Evolutionary conservation across 139 green algal genomes (phyloP), one percentile per base, ranked within the genome.

Genomic region (Chlorella ohadii): DNA sequence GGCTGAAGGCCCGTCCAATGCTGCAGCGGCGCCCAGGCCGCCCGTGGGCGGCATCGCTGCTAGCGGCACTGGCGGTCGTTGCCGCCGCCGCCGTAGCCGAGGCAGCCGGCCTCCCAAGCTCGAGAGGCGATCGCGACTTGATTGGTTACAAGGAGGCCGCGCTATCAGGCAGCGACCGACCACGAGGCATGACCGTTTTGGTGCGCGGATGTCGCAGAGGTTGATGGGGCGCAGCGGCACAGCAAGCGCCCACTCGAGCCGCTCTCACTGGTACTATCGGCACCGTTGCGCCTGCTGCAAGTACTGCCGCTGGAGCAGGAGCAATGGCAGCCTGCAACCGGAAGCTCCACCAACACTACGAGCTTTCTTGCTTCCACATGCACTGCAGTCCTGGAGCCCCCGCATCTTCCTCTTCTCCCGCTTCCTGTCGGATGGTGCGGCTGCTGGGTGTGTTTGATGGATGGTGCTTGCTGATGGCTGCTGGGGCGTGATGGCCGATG

Each of bases 321-420:
- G 63, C 44, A 6, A 51, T 6, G 7, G 7, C 44, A 51, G 44
- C 7, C 44, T 51, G 44, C 44, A 51, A 9, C 7, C 9, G 44
- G 44, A 51, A 9, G 23, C 22, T 33, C 22, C 61, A 31, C 31
- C 65, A 28, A 15, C 33, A 33, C 9, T 1, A 12, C 33, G 6
- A 19, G 36, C 70, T 25, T 39, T 36, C 41, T 36, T 28, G 41
- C 41, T 59, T 38, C 3, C 44, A n/a, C 44, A 9, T 55, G 0
- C 2, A 63, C 74, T 87, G 33, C 83, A 84, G 22, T 70, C 36
- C 17, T 87, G 74, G 74, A 39, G 66, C 41, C 89, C 89, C 3
- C 72, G 90, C 15, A 91, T 86, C 15, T 89, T 91, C n/a, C 81
- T 91, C 2, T 89, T 86, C 57, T 85, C 88, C 51, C 55, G 70